phyloP scores from a whole-genome alignment of 805 yeast genomes.

The Nakazawaea sp. region DNA sequence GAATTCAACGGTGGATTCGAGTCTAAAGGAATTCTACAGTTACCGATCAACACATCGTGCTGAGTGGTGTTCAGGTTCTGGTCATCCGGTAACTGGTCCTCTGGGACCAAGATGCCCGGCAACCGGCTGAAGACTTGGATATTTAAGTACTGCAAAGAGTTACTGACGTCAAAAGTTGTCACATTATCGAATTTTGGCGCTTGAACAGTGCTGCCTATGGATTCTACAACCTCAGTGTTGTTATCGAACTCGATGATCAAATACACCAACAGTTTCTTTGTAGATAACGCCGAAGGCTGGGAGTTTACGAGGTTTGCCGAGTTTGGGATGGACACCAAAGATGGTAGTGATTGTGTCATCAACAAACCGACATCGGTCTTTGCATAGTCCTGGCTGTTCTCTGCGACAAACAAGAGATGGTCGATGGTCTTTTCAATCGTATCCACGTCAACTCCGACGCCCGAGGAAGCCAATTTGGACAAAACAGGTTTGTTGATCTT shows the following conservation, averaged over 20 bases:
- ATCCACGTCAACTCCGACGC: constrained; percentile 29
- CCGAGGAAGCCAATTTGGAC: constrained; percentile 59
- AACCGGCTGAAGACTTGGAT: constrained; percentile 75
- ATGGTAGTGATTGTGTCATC: constrained; percentile 32
- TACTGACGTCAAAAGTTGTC: constrained; percentile 83
- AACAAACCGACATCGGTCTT: constrained; percentile 13
- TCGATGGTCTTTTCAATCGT: constrained; percentile 26
- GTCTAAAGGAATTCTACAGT: constrained; percentile 51
- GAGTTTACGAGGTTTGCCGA: constrained; percentile 24
- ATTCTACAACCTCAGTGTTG: constrained; percentile 83
- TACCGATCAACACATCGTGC: constrained; percentile 72
- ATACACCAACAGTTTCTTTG: constrained; percentile 67
- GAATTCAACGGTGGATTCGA: constrained; percentile 28
- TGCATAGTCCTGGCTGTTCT: constrained; percentile 11
- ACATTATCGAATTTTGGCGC: constrained; percentile 83
- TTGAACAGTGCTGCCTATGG: constrained; percentile 74
- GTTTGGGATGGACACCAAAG: constrained; percentile 38
- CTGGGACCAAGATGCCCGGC: constrained; percentile 55
- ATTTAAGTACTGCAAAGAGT: constrained; percentile 52
- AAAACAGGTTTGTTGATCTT: constrained; percentile 58
- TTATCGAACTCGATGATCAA: constrained; percentile 93
- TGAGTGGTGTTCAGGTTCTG: constrained; percentile 19
- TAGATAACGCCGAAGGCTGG: constrained; percentile 48
- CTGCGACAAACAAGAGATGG: constrained; percentile 13
- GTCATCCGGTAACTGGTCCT: constrained; percentile 22